Evolutionary conservation across 768 basidiomycete species (phyloP).

Genomic region (Zangia roseola): DNA sequence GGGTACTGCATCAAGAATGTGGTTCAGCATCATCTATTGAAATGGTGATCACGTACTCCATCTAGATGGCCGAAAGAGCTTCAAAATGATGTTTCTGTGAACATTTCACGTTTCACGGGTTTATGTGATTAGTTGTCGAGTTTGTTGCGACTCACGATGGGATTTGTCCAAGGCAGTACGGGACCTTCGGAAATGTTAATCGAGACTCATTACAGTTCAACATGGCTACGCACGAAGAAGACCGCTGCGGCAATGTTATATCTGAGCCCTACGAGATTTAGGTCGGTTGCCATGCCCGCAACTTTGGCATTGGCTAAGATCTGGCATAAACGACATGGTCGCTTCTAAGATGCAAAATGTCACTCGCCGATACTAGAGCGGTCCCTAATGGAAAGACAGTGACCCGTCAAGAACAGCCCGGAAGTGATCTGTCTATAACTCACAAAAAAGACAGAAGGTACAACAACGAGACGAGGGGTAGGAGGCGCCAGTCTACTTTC

Average conservation of each 20-base stretch:
- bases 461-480: slow-evolving; percentile 18
- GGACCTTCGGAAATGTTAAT: slow-evolving; percentile 15
- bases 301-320: slow-evolving; percentile 36
- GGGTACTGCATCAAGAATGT: slow-evolving; percentile 27
- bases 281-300: slow-evolving; percentile 40
- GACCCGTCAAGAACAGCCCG: not conserved
- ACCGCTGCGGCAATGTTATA: slow-evolving; percentile 34
- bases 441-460: slow-evolving; percentile 22
- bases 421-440: not conserved
- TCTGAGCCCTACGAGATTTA: slow-evolving; percentile 26
- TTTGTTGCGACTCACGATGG: slow-evolving; percentile 25
- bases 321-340: not conserved
- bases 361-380: slow-evolving; percentile 41
- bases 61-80: slow-evolving; percentile 24
- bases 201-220: not conserved
- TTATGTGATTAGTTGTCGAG: no score
- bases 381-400: slow-evolving; percentile 25
- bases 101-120: not conserved
- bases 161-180: slow-evolving; percentile 33
- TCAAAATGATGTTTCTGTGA: slow-evolving; percentile 28
- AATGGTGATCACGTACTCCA: slow-evolving; percentile 19
- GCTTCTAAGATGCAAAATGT: not conserved
- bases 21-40: not conserved
- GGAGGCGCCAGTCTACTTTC: slow-evolving; percentile 19
- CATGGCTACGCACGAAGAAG: slow-evolving; percentile 26